Evolutionary conservation across 805 yeast genomes (phyloP).

Genomic region (Priceomyces melissophilus): DNA sequence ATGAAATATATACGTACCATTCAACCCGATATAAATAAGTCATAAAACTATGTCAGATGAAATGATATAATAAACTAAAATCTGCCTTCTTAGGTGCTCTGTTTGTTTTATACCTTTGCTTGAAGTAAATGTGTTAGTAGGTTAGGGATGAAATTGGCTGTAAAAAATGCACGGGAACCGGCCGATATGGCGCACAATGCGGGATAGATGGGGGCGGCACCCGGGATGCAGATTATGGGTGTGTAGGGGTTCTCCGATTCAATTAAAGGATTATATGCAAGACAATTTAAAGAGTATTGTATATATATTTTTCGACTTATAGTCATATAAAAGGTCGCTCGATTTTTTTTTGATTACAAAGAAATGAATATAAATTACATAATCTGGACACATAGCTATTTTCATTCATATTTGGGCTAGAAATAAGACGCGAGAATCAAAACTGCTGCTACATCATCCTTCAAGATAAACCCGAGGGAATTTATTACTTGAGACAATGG

Average conservation of each 20-base stretch:
- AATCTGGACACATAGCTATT: not conserved
- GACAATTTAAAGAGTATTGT: too few relatives aligned
- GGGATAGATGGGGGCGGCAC: conserved; percentile 2
- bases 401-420: not conserved
- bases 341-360: not conserved
- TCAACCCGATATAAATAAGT: conserved; percentile 3
- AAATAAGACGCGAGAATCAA: not conserved
- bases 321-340: too few relatives aligned
- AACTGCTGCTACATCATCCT: too few relatives aligned
- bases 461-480: too few relatives aligned
- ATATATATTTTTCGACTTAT: too few relatives aligned
- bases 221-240: not conserved
- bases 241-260: not conserved
- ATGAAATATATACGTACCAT: not conserved
- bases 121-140: not conserved
- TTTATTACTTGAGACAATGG: not conserved
- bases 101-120: too few relatives aligned
- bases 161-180: conserved; percentile 2
- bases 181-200: not conserved
- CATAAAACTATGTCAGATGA: not conserved
- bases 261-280: too few relatives aligned
- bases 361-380: not conserved
- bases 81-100: too few relatives aligned
- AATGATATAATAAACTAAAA: too few relatives aligned
- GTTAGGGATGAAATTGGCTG: conserved; percentile 5